A percentile compares a stretch with the other conserved stretches of the same genome.
Evolutionary conservation across 352 stramenopile genomes (phyloP).

Genomic region (Pseudoperonospora humuli): DNA sequence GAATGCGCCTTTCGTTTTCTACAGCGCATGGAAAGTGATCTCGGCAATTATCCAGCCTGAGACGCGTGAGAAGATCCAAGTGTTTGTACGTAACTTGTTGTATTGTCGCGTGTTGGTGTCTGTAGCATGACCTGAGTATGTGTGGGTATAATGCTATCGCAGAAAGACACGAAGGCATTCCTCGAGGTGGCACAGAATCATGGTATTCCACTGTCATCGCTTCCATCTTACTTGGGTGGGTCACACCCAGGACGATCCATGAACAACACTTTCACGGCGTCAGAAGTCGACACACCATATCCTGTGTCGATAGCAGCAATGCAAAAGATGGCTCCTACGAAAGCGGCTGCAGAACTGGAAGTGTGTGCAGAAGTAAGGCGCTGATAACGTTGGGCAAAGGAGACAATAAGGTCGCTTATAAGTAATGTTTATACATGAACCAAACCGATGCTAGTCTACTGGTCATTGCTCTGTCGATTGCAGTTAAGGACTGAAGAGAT

Average conservation of each 20-base stretch:
- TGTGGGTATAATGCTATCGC: constrained; percentile 1
- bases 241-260: constrained; percentile 43
- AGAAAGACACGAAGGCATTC: constrained; percentile 57
- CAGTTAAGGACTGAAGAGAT: too few relatives aligned
- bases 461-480: too few relatives aligned
- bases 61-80: constrained; percentile 79
- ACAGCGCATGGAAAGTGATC: constrained; percentile 78
- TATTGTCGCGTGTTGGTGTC: neutral
- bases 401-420: too few relatives aligned
- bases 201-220: constrained; percentile 46
- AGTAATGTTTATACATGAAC: too few relatives aligned
- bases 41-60: constrained; percentile 56
- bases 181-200: constrained; percentile 47
- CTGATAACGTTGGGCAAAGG: too few relatives aligned
- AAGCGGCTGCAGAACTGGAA: constrained; percentile 9
- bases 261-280: constrained; percentile 65
- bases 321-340: constrained; percentile 3
- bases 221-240: constrained; percentile 56
- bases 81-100: constrained; percentile 42
- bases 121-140: neutral
- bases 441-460: too few relatives aligned
- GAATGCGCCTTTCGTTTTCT: constrained; percentile 79
- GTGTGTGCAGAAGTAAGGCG: constrained; percentile 10
- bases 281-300: constrained; percentile 41
- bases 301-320: constrained; percentile 20